Base-by-base conservation (phyloP, 2,329 filamentous ascomycete genomes). In the Colletotrichum tabaci region DNA sequence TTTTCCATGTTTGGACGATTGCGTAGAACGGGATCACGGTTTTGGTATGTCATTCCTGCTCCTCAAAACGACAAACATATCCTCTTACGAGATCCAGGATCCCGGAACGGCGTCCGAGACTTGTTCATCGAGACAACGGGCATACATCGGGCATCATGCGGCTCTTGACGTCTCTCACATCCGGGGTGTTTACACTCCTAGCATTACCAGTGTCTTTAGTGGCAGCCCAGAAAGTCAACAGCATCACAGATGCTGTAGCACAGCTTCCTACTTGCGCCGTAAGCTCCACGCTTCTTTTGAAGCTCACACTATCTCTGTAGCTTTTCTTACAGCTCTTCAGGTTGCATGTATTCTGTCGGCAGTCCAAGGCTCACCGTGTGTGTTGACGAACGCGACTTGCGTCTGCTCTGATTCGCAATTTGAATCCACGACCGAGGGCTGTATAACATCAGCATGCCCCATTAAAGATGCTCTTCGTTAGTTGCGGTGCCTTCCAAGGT, bases 241-340 rank as follows among this genome's bases (percentile, higher is more conserved):
- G n/a, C 12, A 68, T 68, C 23, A 47, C 40, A 7, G 60, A 65
- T 35, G 66, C 66, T 21, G 67, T 78, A 18, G 47, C 74, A 9
- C 47, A 67, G 18, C 71, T 81, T 46, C 80, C 79, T 0, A 21
- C 73, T 7, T 82, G 80, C 74, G 78, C 80, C 30, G 80, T 81
- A 73, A 64, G 18, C 12, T 15, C 46, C 10, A 16, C 21, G 7
- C 13, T 47, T 21, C 26, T 15, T 16, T 21, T 55, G n/a, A 10
- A 12, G 12, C 9, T n/a, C 5, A 30, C 53, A 23, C 8, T 5
- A 1, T 35, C 2, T 35, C 8, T 35, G 1, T 9, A 35, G 8
- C 8, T n/a, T 60, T 12, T 18, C 53, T 63, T 55, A 66, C 40
- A 21, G 44, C 3, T n/a, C 47, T 30, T 18, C 40, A 73, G 67